Conservation (phyloP, 345 rosid species). For the Psidium friedrichsthalianum region DNA sequence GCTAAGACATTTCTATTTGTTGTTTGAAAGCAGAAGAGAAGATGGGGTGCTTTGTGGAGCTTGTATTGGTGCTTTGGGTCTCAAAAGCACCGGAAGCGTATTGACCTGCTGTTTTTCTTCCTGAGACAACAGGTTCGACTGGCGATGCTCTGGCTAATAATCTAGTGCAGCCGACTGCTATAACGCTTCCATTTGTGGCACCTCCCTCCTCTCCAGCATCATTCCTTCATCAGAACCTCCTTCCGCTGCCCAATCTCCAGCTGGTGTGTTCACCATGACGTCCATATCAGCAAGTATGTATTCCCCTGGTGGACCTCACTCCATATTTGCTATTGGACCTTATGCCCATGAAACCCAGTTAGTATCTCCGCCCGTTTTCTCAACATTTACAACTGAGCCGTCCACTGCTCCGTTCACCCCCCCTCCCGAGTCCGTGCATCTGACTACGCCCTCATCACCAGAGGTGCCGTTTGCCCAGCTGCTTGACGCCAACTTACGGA, state of each 20-base stretch:
- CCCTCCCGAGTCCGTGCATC: conserved; percentile 73
- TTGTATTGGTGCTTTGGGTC: conserved; percentile 69
- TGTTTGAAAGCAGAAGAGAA: conserved; percentile 37
- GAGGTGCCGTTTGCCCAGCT: conserved; percentile 96
- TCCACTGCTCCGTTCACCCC: conserved; percentile 96
- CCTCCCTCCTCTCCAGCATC: conserved; percentile 99
- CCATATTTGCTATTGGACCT: conserved; percentile 91
- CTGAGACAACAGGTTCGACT: conserved; percentile 32
- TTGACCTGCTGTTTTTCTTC: conserved; percentile 49
- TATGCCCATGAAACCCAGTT: conserved; percentile 87
- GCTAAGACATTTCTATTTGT: conserved; percentile 5
- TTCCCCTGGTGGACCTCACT: conserved; percentile 62
- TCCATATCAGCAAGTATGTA: conserved; percentile 54
- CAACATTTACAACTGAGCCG: conserved; percentile 92
- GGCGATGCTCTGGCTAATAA: conserved; percentile 22
- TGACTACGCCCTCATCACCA: conserved; percentile 89
- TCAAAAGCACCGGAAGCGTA: conserved; percentile 44
- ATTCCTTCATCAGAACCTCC: conserved; percentile 89
- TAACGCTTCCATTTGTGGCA: conserved; percentile 63
- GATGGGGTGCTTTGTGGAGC: conserved; percentile 70
- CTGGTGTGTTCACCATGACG: conserved; percentile 45
- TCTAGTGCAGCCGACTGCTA: conserved; percentile 18
- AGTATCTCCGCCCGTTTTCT: conserved; percentile 92
- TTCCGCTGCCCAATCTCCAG: conserved; percentile 78
- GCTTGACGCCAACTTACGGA: conserved; percentile 35